Percentiles rank a stretch among this genome's conserved stretches.
phyloP scores from a whole-genome alignment of 2,329 filamentous ascomycete genomes.

The Fusarium clavum region DNA sequence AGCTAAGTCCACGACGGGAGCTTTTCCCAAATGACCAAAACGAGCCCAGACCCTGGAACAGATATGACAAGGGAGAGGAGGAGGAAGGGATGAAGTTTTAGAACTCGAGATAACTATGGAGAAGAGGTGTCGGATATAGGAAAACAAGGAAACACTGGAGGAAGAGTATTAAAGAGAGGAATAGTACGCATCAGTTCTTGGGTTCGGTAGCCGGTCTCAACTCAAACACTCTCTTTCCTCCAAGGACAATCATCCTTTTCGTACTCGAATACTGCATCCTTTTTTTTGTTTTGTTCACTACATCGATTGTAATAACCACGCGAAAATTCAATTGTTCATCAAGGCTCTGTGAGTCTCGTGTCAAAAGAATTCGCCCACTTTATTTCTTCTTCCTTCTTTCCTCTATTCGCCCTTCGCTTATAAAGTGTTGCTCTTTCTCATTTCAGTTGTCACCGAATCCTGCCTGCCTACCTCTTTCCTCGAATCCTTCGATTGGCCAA shows the following conservation, averaged over 20 bases:
- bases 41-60: conserved; percentile 18
- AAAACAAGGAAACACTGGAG: conserved; percentile 1
- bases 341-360: conserved; percentile 39
- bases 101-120: conserved; percentile 29
- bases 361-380: conserved; percentile 17
- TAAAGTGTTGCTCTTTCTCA: conserved; percentile 17
- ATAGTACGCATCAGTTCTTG: conserved; percentile 14
- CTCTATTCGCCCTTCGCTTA: conserved; percentile 35
- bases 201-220: conserved; percentile 37
- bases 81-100: conserved; percentile 21
- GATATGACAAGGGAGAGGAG: conserved; percentile 13
- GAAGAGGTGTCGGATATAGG: conserved; percentile 7
- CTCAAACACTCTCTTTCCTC: conserved; percentile 34
- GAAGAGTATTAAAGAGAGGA: conserved; percentile 35
- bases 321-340: conserved; percentile 2
- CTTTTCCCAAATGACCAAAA: conserved; percentile 8
- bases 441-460: conserved; percentile 1
- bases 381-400: conserved; percentile 7
- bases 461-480: no score
- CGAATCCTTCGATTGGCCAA: conserved; percentile 14
- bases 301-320: conserved; percentile 33
- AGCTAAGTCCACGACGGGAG: conserved; percentile 15
- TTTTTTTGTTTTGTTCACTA: conserved; percentile 6
- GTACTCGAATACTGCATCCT: background rate
- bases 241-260: background rate